Conservation (phyloP, 352 stramenopile species). For the Nothophytophthora sp. region DNA sequence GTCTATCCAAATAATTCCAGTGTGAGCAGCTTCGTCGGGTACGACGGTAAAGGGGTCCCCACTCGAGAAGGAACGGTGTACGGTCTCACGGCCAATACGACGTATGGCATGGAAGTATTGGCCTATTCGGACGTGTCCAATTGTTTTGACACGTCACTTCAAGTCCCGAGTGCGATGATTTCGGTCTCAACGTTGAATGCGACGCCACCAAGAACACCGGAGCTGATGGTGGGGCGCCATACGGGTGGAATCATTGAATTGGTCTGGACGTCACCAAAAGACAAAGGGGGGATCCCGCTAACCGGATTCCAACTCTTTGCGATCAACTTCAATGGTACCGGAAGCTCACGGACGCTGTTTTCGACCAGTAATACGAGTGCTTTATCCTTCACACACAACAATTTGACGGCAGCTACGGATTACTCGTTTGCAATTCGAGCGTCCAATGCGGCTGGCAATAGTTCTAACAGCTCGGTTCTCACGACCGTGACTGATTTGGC, state of each 20-base stretch:
- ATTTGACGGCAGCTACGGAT: conserved; percentile 46
- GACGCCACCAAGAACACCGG: conserved; percentile 23
- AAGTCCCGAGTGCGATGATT: conserved; percentile 20
- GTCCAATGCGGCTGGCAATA: conserved; percentile 38
- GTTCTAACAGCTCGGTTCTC: conserved; percentile 31
- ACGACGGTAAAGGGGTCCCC: conserved; percentile 40
- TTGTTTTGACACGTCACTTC: conserved; percentile 28
- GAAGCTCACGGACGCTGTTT: conserved; percentile 21
- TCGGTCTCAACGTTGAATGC: conserved; percentile 10
- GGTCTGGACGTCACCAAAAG: conserved; percentile 25
- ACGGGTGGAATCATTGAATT: conserved; percentile 46
- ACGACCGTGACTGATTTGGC: conserved; percentile 33
- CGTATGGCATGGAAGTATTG: conserved; percentile 37
- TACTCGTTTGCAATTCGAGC: conserved; percentile 52
- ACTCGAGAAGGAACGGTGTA: conserved; percentile 26
- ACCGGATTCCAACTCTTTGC: conserved; percentile 31
- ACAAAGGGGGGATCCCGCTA: conserved; percentile 35
- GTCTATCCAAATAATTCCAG: conserved; percentile 13
- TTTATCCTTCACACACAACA: conserved; percentile 41
- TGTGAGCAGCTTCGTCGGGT: conserved; percentile 26
- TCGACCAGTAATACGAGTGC: conserved; percentile 13
- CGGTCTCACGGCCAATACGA: conserved; percentile 20
- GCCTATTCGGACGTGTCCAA: conserved; percentile 38
- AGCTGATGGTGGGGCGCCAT: conserved; percentile 18
- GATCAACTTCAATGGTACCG: conserved; percentile 10